Conservation (phyloP, 768 basidiomycete genomes). For the Rhizopogon vesiculosus region DNA sequence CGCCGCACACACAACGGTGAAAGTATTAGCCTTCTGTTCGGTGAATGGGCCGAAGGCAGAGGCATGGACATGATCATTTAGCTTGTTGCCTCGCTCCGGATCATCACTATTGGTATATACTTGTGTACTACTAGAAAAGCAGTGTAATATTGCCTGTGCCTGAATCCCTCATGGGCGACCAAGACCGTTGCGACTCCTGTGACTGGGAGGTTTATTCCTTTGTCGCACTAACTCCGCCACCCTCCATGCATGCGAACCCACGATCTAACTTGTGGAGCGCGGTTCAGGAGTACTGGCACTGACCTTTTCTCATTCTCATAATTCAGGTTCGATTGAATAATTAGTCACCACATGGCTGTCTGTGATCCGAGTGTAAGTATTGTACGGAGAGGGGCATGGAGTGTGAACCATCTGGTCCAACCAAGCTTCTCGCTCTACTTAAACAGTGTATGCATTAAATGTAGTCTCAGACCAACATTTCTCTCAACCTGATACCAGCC, state of each 20-base stretch:
- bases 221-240: not conserved
- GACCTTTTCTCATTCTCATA: not conserved
- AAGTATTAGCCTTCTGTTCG: constrained; percentile 84
- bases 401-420: not conserved
- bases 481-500: not conserved
- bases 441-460: not conserved
- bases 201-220: not conserved
- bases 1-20: constrained; percentile 93
- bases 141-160: not conserved
- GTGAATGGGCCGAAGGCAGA: constrained; percentile 64
- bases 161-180: not conserved
- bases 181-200: not conserved
- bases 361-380: not conserved
- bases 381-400: not conserved
- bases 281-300: not conserved
- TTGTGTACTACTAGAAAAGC: not conserved
- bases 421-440: not conserved
- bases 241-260: not conserved
- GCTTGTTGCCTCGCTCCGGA: not conserved
- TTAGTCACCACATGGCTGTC: not conserved
- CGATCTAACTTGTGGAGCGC: not conserved
- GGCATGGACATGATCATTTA: constrained; percentile 25
- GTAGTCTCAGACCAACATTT: too few relatives aligned
- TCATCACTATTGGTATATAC: not conserved
- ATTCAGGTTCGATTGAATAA: not conserved